Conservation (phyloP, 345 rosid species). For the Eucalyptus erythrocorys region DNA sequence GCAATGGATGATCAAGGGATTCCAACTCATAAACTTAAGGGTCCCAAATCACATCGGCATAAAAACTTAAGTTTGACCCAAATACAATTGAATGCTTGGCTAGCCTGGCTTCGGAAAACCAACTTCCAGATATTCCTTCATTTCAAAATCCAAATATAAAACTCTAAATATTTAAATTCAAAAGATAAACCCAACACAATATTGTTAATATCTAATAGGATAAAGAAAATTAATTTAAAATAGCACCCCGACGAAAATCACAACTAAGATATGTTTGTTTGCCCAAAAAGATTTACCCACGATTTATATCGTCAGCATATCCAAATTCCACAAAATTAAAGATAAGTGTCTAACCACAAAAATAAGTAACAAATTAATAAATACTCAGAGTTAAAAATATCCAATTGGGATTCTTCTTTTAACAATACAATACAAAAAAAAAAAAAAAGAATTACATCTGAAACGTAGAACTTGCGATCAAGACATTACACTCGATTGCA, state of each 20-base stretch:
- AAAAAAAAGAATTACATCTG: background rate
- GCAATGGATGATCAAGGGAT: background rate
- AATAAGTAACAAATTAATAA: background rate
- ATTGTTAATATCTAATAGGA: background rate
- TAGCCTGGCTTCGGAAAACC: background rate
- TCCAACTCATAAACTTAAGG: background rate
- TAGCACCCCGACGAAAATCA: background rate
- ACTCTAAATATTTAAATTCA: background rate
- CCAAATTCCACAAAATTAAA: background rate
- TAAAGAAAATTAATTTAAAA: background rate
- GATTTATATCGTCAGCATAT: background rate
- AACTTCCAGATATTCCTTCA: rapidly evolving
- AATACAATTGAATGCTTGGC: background rate
- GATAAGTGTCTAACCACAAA: rapidly evolving
- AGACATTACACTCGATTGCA: background rate
- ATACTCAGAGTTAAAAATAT: background rate
- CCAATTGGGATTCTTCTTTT: background rate
- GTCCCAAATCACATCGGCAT: background rate
- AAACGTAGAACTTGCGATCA: background rate
- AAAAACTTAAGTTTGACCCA: background rate
- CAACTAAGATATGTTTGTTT: background rate
- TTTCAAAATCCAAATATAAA: background rate
- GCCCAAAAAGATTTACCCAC: background rate
- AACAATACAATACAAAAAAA: background rate
- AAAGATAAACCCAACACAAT: background rate